phyloP scores from a whole-genome alignment of 768 basidiomycete species.

The Polyporus arcularius region DNA sequence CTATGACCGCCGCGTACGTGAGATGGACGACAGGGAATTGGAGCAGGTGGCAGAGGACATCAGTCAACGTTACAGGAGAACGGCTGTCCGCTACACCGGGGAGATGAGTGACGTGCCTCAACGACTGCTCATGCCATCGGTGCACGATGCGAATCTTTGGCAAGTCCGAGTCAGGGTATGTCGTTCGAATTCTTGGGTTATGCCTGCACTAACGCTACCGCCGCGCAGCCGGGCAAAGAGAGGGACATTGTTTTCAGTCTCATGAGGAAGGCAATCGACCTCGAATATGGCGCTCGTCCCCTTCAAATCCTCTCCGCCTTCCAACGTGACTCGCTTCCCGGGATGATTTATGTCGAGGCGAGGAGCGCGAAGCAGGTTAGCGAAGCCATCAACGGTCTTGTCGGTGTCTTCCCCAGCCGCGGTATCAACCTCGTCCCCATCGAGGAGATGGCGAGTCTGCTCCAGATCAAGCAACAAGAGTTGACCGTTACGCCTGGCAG shows the following conservation, averaged over 20 bases:
- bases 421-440: conserved; percentile 88
- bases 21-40: conserved; percentile 75
- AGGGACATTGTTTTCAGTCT: conserved; percentile 92
- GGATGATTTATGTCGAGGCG: conserved; percentile 97
- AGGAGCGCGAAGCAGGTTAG: conserved; percentile 83
- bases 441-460: conserved; percentile 95
- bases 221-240: conserved; percentile 79
- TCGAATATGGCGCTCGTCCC: conserved; percentile 75
- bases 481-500: conserved; percentile 79
- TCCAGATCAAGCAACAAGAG: conserved; percentile 96
- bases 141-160: conserved; percentile 95
- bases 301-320: conserved; percentile 92
- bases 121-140: conserved; percentile 91
- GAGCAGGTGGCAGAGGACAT: conserved; percentile 84
- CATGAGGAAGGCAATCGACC: conserved; percentile 88
- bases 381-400: conserved; percentile 84
- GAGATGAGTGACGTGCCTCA: conserved; percentile 95
- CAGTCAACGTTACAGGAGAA: conserved; percentile 73
- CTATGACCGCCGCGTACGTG: conserved; percentile 69
- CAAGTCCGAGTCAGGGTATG: conserved; percentile 89
- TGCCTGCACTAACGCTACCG: background rate
- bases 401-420: conserved; percentile 86
- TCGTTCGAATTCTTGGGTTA: background rate
- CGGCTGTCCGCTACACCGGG: conserved; percentile 77
- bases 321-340: conserved; percentile 91